phyloP scores from a whole-genome alignment of 2,329 filamentous ascomycete genomes.

The Neocatenulostroma microsporum region DNA sequence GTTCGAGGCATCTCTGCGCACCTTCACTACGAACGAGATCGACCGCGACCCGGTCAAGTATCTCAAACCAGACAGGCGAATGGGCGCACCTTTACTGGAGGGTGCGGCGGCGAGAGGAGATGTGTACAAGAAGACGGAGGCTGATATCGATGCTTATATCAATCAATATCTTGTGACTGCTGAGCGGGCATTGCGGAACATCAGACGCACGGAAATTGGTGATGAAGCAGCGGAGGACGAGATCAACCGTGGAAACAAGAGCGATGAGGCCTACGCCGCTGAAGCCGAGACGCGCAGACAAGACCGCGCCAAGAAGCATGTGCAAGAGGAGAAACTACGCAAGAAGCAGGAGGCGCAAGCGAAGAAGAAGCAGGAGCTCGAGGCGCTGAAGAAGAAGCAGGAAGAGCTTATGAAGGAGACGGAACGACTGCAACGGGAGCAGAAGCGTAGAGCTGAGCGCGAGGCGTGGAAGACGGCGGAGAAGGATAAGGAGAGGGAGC shows the following conservation, averaged over 20 bases:
- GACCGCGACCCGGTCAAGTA: slow-evolving; percentile 62
- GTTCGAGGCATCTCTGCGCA: slow-evolving; percentile 27
- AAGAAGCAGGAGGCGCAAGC: slow-evolving; percentile 53
- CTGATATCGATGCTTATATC: slow-evolving; percentile 60
- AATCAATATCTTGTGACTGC: slow-evolving; percentile 57
- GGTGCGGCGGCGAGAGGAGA: slow-evolving; percentile 69
- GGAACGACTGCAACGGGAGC: slow-evolving; percentile 39
- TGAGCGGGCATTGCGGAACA: slow-evolving; percentile 60
- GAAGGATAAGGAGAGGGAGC: slow-evolving; percentile 49
- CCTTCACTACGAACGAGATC: slow-evolving; percentile 63
- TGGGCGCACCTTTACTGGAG: slow-evolving; percentile 68
- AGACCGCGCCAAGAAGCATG: slow-evolving; percentile 54
- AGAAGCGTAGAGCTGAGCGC: slow-evolving; percentile 42
- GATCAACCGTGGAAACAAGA: slow-evolving; percentile 59
- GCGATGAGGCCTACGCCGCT: slow-evolving; percentile 63
- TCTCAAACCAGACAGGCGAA: slow-evolving; percentile 63
- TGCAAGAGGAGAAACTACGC: slow-evolving; percentile 53
- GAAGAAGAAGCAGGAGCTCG: slow-evolving; percentile 47
- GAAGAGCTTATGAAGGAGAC: slow-evolving; percentile 37
- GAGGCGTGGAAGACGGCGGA: slow-evolving; percentile 38
- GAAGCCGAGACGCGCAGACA: slow-evolving; percentile 55
- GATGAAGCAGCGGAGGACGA: slow-evolving; percentile 61
- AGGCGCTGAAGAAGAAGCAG: slow-evolving; percentile 43
- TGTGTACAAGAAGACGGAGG: slow-evolving; percentile 64
- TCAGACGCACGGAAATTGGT: slow-evolving; percentile 61